Evolutionary conservation across 345 rosid species (phyloP).

Genomic region (Diplotaxis tenuifolia): DNA sequence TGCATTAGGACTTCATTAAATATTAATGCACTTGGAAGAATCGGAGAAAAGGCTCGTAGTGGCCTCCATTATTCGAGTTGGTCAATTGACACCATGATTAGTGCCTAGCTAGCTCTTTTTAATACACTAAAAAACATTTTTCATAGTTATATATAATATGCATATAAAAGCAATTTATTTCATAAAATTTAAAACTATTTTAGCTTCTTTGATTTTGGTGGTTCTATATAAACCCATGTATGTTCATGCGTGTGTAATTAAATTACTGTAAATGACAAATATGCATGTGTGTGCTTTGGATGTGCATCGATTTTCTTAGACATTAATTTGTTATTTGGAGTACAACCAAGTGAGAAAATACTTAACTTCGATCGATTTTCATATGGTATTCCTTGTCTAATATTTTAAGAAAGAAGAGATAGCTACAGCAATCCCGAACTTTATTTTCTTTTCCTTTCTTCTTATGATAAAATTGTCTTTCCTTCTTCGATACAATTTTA

Average conservation of each 20-base stretch:
- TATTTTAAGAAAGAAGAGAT: neutral
- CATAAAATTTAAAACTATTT: neutral
- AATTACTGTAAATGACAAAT: neutral
- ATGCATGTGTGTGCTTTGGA: neutral
- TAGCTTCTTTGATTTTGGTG: neutral
- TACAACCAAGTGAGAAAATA: neutral
- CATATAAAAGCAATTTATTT: neutral
- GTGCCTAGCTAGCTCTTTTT: conserved; percentile 18
- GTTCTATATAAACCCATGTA: neutral
- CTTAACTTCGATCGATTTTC: neutral
- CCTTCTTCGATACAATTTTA: neutral
- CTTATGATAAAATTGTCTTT: neutral
- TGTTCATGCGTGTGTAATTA: too few species aligned
- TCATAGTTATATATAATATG: neutral
- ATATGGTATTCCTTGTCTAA: neutral
- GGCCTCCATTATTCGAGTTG: conserved; percentile 35
- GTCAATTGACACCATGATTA: conserved; percentile 32
- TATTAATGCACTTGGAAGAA: conserved; percentile 35
- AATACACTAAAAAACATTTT: neutral
- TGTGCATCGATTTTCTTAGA: too few species aligned
- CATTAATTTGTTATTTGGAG: neutral
- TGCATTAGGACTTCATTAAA: conserved; percentile 37
- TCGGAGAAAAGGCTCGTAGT: conserved; percentile 29
- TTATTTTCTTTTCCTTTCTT: neutral
- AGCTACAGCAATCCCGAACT: neutral